Evolutionary conservation across 176 grass and related monocot genomes (phyloP).

Genomic region (Lolium perenne): DNA sequence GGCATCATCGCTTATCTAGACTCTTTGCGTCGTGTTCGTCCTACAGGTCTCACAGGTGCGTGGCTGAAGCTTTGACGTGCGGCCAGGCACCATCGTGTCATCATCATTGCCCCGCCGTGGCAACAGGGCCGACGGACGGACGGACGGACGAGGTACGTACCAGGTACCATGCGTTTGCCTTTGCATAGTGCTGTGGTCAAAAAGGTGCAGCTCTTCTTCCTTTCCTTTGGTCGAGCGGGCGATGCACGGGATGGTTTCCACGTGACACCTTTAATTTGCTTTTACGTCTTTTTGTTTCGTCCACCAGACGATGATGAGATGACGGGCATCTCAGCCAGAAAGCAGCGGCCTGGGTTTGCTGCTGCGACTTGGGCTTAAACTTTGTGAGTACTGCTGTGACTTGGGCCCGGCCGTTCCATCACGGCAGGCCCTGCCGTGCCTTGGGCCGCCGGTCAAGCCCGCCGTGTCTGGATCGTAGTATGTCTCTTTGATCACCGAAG

Average conservation of each 20-base stretch:
- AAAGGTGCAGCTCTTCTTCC: neutral
- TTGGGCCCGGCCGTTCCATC: no score
- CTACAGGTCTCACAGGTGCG: neutral
- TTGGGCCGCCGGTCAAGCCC: no score
- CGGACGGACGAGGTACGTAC: neutral
- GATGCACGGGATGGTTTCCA: neutral
- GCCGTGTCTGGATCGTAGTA: no score
- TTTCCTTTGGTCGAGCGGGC: neutral
- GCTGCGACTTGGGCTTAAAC: no score
- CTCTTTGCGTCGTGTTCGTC: neutral
- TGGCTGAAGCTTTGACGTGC: neutral
- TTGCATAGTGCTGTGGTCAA: conserved; percentile 36
- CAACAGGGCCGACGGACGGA: neutral
- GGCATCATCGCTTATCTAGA: no score
- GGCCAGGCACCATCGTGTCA: neutral
- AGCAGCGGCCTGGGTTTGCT: no score
- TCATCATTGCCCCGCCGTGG: conserved; percentile 28
- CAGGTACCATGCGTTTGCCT: neutral
- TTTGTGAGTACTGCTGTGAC: no score
- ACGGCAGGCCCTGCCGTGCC: no score
- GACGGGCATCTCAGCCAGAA: neutral
- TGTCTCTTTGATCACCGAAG: no score
- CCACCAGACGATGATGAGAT: neutral
- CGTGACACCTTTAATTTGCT: conserved; percentile 32
- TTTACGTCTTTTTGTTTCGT: conserved; percentile 23